phyloP scores from a whole-genome alignment of 1,139 yeast species.

The Magnusiomyces fungicola region DNA sequence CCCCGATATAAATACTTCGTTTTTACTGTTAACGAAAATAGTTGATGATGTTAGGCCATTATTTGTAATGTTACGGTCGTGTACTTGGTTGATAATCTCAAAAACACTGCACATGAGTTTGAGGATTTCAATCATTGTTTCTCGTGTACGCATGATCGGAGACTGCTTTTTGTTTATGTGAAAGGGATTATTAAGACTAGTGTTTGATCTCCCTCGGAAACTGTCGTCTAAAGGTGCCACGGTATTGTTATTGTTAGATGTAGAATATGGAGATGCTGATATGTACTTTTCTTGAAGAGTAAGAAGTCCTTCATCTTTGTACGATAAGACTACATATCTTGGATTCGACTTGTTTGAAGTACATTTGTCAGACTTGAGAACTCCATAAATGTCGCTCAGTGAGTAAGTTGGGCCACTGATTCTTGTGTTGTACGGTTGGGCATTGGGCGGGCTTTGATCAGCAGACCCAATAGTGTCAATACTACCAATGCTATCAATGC shows the following conservation, averaged over 20 bases:
- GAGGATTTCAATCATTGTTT: slow-evolving; percentile 32
- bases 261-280: slow-evolving; percentile 8
- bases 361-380: slow-evolving; percentile 23
- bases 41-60: slow-evolving; percentile 42
- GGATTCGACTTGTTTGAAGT: slow-evolving; percentile 20
- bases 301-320: slow-evolving; percentile 21
- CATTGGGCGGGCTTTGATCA: too few species aligned
- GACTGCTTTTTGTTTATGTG: neutral
- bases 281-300: slow-evolving; percentile 24
- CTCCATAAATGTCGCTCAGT: slow-evolving; percentile 21
- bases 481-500: too few species aligned
- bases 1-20: slow-evolving; percentile 39
- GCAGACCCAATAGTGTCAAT: too few species aligned
- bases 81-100: slow-evolving; percentile 36
- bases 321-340: slow-evolving; percentile 21
- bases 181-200: neutral
- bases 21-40: slow-evolving; percentile 33
- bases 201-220: neutral
- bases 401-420: slow-evolving; percentile 10
- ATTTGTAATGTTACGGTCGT: slow-evolving; percentile 43
- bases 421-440: too few species aligned
- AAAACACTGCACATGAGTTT: slow-evolving; percentile 34
- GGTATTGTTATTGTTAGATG: too few species aligned
- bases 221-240: slow-evolving; percentile 1
- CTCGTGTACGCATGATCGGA: slow-evolving; percentile 10